These are phyloP conservation scores for Colletotrichum cordylinicola DNA, from an alignment of 2,329 filamentous ascomycete species.

Conservation along the genomic window DNA sequence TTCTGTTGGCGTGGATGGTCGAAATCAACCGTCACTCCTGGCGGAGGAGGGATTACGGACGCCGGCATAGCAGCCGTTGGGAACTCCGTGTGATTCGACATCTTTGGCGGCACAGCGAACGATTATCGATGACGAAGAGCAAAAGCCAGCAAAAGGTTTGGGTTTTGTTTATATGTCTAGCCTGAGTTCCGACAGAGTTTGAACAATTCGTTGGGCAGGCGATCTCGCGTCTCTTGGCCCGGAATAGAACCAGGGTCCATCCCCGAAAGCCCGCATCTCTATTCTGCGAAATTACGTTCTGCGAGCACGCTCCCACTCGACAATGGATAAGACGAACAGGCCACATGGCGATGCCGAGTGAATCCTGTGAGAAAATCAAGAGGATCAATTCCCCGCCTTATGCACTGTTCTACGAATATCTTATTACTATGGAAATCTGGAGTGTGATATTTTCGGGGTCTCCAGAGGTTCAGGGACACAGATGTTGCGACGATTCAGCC, in stretches of 20 bases:
- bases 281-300: not conserved
- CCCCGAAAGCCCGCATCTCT: not conserved
- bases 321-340: not conserved
- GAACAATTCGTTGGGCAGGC: not conserved
- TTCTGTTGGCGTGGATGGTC: constrained; percentile 25
- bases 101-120: not conserved
- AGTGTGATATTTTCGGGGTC: not conserved
- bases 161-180: not conserved
- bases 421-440: not conserved
- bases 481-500: not conserved
- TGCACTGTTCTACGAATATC: not conserved
- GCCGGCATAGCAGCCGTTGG: not conserved
- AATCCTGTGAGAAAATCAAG: not conserved
- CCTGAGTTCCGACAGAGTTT: not conserved
- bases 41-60: not conserved
- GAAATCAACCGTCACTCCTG: not conserved
- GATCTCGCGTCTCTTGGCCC: not conserved
- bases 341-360: not conserved
- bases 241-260: not conserved
- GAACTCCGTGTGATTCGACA: not conserved
- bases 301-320: not conserved
- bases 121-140: not conserved
- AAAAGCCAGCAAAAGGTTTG: not conserved
- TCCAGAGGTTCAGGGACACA: not conserved
- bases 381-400: not conserved